A percentile compares a stretch with the other conserved stretches of the same genome.
Conservation (phyloP, 1,284 basidiomycete species). For the Tilletia setariae region DNA sequence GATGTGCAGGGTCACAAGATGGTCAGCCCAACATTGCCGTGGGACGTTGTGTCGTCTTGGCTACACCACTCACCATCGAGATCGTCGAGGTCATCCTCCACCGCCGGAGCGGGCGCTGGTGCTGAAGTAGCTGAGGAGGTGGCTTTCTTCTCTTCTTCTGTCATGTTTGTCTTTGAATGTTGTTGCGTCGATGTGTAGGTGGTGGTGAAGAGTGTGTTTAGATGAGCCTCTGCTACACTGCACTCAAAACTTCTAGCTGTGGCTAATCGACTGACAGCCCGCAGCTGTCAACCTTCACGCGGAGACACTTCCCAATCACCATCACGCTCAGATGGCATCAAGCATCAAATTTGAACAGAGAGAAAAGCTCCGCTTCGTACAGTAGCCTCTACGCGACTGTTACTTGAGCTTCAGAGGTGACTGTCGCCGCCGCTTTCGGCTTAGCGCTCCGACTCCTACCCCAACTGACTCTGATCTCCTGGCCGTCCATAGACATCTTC, state of each 20-base stretch:
- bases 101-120: not conserved
- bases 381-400: too few relatives aligned
- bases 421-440: constrained; percentile 34
- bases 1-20: not conserved
- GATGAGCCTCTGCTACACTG: too few relatives aligned
- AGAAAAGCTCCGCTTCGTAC: too few relatives aligned
- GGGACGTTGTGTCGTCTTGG: not conserved
- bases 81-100: constrained; percentile 45
- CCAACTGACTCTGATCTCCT: constrained; percentile 78
- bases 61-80: constrained; percentile 41
- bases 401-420: not conserved
- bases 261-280: too few relatives aligned
- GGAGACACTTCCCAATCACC: too few relatives aligned
- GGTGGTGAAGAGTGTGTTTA: not conserved
- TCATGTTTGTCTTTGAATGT: not conserved
- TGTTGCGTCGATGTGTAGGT: not conserved
- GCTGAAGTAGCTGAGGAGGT: not conserved
- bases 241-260: too few relatives aligned
- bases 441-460: constrained; percentile 62
- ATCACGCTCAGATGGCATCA: too few relatives aligned
- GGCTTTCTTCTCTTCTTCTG: constrained; percentile 9
- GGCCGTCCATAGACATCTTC: constrained; percentile 78
- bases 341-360: too few relatives aligned
- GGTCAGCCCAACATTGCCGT: not conserved
- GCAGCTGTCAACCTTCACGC: too few relatives aligned